Conservation (phyloP, 164 flowering plant species). For the Santalum album region DNA sequence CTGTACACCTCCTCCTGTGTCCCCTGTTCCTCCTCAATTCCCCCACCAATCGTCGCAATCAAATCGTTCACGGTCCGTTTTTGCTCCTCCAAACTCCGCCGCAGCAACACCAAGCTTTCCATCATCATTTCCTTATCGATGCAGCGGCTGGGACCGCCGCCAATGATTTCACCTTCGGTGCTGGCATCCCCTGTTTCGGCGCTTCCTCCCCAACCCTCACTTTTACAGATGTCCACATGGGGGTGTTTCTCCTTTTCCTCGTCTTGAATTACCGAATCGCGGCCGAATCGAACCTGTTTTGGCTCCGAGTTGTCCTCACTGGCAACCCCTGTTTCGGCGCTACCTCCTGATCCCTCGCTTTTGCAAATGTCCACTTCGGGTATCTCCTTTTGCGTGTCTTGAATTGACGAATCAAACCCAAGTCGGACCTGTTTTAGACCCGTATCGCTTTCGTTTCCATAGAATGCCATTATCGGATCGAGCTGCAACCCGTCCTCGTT, state of each 20-base stretch:
- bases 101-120: constrained; percentile 19
- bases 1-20: constrained; percentile 9
- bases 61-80: constrained; percentile 25
- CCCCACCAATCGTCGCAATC: constrained; percentile 21
- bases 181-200: neutral
- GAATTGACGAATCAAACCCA: constrained; percentile 8
- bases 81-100: constrained; percentile 43
- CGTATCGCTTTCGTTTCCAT: neutral
- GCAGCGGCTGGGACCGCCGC: too few species aligned
- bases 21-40: constrained; percentile 3
- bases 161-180: neutral
- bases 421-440: constrained; percentile 12
- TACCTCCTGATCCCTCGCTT: too few species aligned
- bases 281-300: constrained; percentile 12
- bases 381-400: neutral
- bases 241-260: too few species aligned
- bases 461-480: constrained; percentile 34
- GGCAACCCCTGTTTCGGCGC: neutral
- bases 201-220: too few species aligned
- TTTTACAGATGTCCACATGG: too few species aligned
- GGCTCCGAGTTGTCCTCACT: too few species aligned
- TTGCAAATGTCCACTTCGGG: too few species aligned
- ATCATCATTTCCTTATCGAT: constrained; percentile 17
- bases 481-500: constrained; percentile 51
- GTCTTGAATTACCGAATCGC: too few species aligned